phyloP scores from a whole-genome alignment of 164 flowering plant species.

The Tinospora cordifolia region DNA sequence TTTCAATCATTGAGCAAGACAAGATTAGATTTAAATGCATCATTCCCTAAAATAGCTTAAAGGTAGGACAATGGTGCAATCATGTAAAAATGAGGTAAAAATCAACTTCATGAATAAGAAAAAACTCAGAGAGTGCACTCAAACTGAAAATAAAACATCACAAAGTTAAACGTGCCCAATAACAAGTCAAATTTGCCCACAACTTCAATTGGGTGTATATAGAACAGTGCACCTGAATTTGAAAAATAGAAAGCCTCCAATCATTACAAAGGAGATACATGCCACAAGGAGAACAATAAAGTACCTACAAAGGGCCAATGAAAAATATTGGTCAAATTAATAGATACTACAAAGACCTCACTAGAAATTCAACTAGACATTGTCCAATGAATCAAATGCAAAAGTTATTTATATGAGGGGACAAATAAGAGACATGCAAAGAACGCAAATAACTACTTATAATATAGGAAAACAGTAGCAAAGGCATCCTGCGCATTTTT shows the following conservation, averaged over 20 bases:
- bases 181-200: neutral
- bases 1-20: neutral
- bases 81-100: neutral
- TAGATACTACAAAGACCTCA: neutral
- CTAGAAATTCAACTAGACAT: neutral
- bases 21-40: neutral
- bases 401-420: neutral
- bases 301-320: slow-evolving; percentile 40
- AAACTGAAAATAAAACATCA: slow-evolving; percentile 1
- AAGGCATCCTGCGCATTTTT: neutral
- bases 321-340: slow-evolving; percentile 10
- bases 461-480: neutral
- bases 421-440: neutral
- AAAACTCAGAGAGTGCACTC: neutral
- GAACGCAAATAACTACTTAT: neutral
- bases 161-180: neutral
- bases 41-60: neutral
- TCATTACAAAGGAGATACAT: slow-evolving; percentile 82
- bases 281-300: slow-evolving; percentile 67
- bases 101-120: neutral
- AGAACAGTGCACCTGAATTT: slow-evolving; percentile 56
- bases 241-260: slow-evolving; percentile 88
- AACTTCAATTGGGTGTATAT: neutral
- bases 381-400: neutral
- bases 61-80: neutral